Evolutionary conservation across 495 filamentous ascomycete genomes (phyloP).

Genomic region (Lepidopterella palustris): DNA sequence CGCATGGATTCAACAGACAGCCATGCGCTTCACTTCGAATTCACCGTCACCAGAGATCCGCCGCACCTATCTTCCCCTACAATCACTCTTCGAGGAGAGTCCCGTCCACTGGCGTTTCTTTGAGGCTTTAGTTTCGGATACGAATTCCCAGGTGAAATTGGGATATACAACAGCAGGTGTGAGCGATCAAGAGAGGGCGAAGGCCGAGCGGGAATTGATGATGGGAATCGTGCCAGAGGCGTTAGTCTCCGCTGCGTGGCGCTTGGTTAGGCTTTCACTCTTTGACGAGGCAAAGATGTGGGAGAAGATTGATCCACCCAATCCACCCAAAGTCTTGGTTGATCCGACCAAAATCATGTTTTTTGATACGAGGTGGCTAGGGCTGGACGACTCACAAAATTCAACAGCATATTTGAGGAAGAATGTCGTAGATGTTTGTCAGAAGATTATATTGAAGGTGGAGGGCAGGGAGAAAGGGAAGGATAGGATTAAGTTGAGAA

Average conservation of each 20-base stretch:
- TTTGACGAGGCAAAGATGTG: background rate
- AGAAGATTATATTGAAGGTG: slow-evolving; percentile 26
- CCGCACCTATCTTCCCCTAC: slow-evolving; percentile 15
- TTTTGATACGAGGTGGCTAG: slow-evolving; percentile 28
- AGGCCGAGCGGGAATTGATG: slow-evolving; percentile 28
- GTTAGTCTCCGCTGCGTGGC: slow-evolving; percentile 24
- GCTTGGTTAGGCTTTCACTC: too few relatives aligned
- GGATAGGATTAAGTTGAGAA: slow-evolving; percentile 33
- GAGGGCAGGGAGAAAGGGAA: slow-evolving; percentile 7
- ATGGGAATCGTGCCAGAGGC: slow-evolving; percentile 23
- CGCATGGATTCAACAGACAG: slow-evolving; percentile 2
- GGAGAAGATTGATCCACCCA: slow-evolving; percentile 7
- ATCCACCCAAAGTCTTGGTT: too few relatives aligned
- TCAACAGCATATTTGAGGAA: background rate
- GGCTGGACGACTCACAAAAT: slow-evolving; percentile 11
- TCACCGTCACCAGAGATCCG: slow-evolving; percentile 15
- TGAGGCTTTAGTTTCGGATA: slow-evolving; percentile 40
- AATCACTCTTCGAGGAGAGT: slow-evolving; percentile 37
- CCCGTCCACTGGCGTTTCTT: slow-evolving; percentile 50
- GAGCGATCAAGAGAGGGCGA: slow-evolving; percentile 14
- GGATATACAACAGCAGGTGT: slow-evolving; percentile 20
- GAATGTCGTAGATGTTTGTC: slow-evolving; percentile 27
- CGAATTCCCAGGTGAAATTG: slow-evolving; percentile 39
- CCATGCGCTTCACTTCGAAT: slow-evolving; percentile 14
- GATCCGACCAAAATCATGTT: slow-evolving; percentile 23